Evolutionary conservation across 768 basidiomycete genomes (phyloP), one percentile per base, ranked within the genome.

Genomic region (Chlorophyllum brunneum): DNA sequence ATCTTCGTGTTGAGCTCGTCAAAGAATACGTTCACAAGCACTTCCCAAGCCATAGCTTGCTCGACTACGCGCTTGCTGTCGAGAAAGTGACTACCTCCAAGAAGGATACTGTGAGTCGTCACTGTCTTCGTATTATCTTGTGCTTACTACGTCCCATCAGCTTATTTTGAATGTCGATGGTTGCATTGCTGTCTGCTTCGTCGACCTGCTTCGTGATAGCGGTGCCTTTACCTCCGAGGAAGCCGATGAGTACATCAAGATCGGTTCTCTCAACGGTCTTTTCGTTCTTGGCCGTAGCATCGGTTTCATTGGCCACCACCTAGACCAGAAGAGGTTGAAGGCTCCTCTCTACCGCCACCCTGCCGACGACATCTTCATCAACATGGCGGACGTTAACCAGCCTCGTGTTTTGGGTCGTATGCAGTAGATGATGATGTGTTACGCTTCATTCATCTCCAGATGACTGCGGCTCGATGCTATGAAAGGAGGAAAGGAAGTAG

Each of bases 261-360:
- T 94, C 57, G 93, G 93, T 48, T 89, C 90, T 2, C 81, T 99
- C 52, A 98, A 98, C 66, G 95, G 95, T 53, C 78, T 99, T 54
- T 98, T 98, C 73, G 95, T 99, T 40, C 85, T 98, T 49, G 95
- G 95, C 41, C 91, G 95, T 59, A 92, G 89, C 68, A 97, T 97
- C 68, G 95, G 95, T 59, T 97, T 98, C 82, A 93, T 95, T 62
- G 93, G 93, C 34, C 92, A 92, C 75, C 91, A 91, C 66, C 83
- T 94, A 43, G 95, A 98, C 76, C 95, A 98, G 80, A 95, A 94
- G 80, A 82, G 93, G 60, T 82, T 95, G 65, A 84, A 87, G 56
- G 92, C 92, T 31, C 91, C 92, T 38, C 77, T 98, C 48, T 95
- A 98, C 82, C 86, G 94, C 59, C 92, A 91, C 72, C 93, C 93